phyloP scores from a whole-genome alignment of 2,329 filamentous ascomycete species.

The Sarocladium kiliense region DNA sequence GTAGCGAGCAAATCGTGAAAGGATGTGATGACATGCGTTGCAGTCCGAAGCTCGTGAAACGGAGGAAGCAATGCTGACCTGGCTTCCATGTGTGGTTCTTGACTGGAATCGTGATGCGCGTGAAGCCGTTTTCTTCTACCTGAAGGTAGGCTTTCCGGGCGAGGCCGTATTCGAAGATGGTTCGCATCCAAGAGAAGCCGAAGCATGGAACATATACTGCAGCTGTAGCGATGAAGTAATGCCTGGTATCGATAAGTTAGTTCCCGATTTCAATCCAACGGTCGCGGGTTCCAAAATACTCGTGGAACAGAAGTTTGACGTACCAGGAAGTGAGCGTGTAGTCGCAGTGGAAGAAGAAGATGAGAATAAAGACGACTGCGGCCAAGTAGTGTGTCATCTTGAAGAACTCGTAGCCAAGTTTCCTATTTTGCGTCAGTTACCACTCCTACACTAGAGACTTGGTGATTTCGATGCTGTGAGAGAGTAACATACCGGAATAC shows the following conservation, averaged over 20 bases:
- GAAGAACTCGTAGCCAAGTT: constrained; percentile 56
- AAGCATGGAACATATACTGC: constrained; percentile 41
- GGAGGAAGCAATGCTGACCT: constrained; percentile 51
- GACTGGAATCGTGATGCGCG: constrained; percentile 35
- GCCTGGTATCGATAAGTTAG: constrained; percentile 14
- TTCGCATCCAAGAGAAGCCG: constrained; percentile 37
- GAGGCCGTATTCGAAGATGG: constrained; percentile 45
- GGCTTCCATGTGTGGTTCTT: constrained; percentile 41
- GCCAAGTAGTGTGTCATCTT: constrained; percentile 50
- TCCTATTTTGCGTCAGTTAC: constrained; percentile 25
- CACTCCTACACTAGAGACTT: neutral
- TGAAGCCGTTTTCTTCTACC: constrained; percentile 28
- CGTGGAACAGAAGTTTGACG: neutral
- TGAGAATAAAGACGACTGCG: constrained; percentile 49
- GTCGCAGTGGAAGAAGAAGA: constrained; percentile 58
- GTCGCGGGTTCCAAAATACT: too few relatives aligned
- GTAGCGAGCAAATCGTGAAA: constrained; percentile 49
- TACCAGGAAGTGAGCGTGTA: constrained; percentile 47
- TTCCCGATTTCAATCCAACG: too few relatives aligned
- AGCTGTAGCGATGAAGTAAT: constrained; percentile 56
- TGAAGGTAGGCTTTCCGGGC: constrained; percentile 34
- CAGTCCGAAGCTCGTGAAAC: constrained; percentile 40
- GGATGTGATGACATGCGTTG: constrained; percentile 44
- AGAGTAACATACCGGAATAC: constrained; percentile 42
- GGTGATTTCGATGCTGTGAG: too few relatives aligned